Base-by-base conservation (phyloP, 495 filamentous ascomycete genomes). In the Friedmanniomyces simplex region DNA sequence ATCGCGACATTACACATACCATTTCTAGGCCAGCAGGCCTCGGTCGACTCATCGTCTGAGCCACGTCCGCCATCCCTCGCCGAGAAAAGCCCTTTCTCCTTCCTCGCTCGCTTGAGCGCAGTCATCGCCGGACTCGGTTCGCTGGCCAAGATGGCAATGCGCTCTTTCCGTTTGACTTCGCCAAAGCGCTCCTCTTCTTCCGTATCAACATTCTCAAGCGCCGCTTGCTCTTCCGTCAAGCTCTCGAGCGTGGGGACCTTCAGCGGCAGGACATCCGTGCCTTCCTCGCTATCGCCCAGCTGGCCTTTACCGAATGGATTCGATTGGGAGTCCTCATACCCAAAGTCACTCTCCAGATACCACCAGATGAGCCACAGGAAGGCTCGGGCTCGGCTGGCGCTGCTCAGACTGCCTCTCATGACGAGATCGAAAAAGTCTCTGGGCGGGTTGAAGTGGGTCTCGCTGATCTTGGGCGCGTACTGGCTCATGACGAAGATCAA, bases 311-410 rank as follows among this genome's bases (percentile, higher is more conserved):
- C 93, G 65, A 95, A 98, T 0, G 93, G 93, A 69, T 97, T 98
- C 55, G 86, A 82, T 41, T 83, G 73, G 39, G 89, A 88, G 53
- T 84, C 87, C 60, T 96, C 86, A 49, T 80, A 76, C 4, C 84
- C 84, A 66, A 95, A 96, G 67, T 97, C 87, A 51, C 91, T 91
- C 72, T 98, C 94, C n/a, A 97, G 76, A 69, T 98, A 97, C 76
- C 88, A 95, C 93, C 93, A 98, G 83, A 98, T 96, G 58, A 98
- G 70, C 93, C 93, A 98, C 16, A 98, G 72, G 67, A 98, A 98
- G 1, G 91, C 91, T 52, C 73, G 85, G 0, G 94, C 93, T 55
- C 93, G 80, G 64, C 85, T 91, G 64, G 77, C 73, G 67, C 91
- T 96, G 52, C 86, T 91, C 25, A 90, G 76, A 21, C 85, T 86